Evolutionary conservation across 1,139 yeast genomes (phyloP), one percentile per base, ranked within the genome.

Genomic region (Magnusiomyces suaveolens): DNA sequence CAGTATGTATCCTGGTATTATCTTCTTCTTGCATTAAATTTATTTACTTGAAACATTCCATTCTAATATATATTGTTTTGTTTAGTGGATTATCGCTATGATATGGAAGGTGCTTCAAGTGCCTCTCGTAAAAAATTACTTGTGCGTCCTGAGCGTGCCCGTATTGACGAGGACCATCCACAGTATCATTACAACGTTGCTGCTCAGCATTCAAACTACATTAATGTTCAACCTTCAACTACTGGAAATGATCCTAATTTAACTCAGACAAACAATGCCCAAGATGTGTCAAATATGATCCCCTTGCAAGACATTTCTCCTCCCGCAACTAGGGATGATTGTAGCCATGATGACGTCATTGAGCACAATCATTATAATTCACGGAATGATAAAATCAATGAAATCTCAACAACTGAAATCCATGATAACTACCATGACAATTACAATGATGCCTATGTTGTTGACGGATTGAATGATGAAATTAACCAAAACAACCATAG

Each of bases 121-220:
- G 16, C 48, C 18, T 26, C 48, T 29, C 38, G 92, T 54, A 84
- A 83, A 65, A 76, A 77, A 64, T 85, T 95, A 1, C 74, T 88
- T 59, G 85, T 87, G 46, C 77, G 87, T 59, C 95, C 94, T 1
- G 96, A 88, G 67, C 76, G 96, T 60, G 81, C 84, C 51, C 74
- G 89, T 55, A 72, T 85, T 59, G 77, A 80, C 60, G 82, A 80
- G 16, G 78, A 77, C 57, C 87, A 86, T 65, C 94, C 92, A 1
- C 81, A 84, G 56, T 85, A 76, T 68, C 90, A 86, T 67, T 87
- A 87, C 68, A 79, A 88, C n/a, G 66, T 64, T 23, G 84, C 84
- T 26, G 84, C 92, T 10, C 80, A 83, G 56, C 87, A 84, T 63
- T 74, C 83, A 2, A 76, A 75, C 57, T 83, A 83, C 63, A 72